Conservation (phyloP, 176 grass and related monocot genomes). For the Avena eriantha region DNA sequence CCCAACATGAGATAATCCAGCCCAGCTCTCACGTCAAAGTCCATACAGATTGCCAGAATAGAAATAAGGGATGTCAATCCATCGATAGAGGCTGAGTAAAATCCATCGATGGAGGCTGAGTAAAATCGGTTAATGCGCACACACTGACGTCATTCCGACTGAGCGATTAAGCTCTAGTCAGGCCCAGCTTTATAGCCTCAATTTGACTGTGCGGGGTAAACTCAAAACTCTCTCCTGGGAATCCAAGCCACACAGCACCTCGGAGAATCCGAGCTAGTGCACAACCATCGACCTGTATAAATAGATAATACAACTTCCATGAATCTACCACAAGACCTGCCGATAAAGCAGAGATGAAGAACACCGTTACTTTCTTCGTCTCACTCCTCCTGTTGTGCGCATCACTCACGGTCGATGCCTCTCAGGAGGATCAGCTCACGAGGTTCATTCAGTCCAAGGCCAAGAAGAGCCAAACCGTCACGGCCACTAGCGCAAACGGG, state of each 20-base stretch:
- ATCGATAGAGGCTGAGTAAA: too few relatives aligned
- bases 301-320: not conserved
- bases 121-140: too few relatives aligned
- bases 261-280: not conserved
- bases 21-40: too few relatives aligned
- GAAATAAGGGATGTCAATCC: too few relatives aligned
- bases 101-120: too few relatives aligned
- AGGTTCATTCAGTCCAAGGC: constrained; percentile 38
- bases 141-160: too few relatives aligned
- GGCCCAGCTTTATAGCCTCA: not conserved
- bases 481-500: not conserved
- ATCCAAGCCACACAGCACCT: not conserved
- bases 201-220: not conserved
- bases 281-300: not conserved
- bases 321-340: not conserved
- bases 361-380: not conserved
- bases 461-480: not conserved
- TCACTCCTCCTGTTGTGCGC: constrained; percentile 2
- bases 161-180: too few relatives aligned
- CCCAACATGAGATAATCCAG: too few relatives aligned
- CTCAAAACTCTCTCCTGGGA: not conserved
- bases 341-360: not conserved
- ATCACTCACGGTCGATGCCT: constrained; percentile 2
- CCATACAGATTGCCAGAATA: too few relatives aligned
- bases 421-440: constrained; percentile 33